These are phyloP conservation scores for Ogataea ramenticola DNA, from an alignment of 805 yeast genomes.

Conservation along the genomic window DNA sequence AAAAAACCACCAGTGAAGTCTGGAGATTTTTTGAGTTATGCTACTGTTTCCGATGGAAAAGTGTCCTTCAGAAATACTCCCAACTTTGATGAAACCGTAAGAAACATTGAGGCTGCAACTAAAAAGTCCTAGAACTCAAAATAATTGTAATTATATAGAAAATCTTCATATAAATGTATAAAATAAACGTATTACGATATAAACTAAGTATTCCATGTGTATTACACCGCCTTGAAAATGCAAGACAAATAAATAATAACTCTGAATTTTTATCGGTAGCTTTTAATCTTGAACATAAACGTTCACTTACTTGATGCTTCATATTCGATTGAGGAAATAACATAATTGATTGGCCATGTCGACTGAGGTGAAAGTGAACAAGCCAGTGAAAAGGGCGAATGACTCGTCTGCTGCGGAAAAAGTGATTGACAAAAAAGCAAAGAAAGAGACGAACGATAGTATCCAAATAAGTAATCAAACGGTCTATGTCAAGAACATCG, in stretches of 20 bases:
- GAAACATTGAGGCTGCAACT: slow-evolving; percentile 18
- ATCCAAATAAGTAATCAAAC: neutral
- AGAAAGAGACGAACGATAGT: neutral
- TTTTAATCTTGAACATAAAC: no score
- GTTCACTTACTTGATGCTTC: no score
- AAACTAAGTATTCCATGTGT: no score
- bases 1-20: slow-evolving; percentile 16
- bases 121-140: neutral
- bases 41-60: slow-evolving; percentile 34
- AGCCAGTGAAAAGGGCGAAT: neutral
- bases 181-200: neutral
- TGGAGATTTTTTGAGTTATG: slow-evolving; percentile 42
- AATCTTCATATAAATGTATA: no score
- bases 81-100: slow-evolving; percentile 30
- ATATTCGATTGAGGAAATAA: no score
- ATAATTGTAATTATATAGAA: no score
- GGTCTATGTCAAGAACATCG: neutral
- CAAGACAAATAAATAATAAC: no score
- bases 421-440: neutral
- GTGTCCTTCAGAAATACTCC: slow-evolving; percentile 38
- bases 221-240: neutral
- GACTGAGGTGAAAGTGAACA: neutral
- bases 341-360: no score
- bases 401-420: neutral
- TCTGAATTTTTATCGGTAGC: no score